Evolutionary conservation across 2,329 filamentous ascomycete species (phyloP).

Genomic region (Magnaporthiopsis poae): DNA sequence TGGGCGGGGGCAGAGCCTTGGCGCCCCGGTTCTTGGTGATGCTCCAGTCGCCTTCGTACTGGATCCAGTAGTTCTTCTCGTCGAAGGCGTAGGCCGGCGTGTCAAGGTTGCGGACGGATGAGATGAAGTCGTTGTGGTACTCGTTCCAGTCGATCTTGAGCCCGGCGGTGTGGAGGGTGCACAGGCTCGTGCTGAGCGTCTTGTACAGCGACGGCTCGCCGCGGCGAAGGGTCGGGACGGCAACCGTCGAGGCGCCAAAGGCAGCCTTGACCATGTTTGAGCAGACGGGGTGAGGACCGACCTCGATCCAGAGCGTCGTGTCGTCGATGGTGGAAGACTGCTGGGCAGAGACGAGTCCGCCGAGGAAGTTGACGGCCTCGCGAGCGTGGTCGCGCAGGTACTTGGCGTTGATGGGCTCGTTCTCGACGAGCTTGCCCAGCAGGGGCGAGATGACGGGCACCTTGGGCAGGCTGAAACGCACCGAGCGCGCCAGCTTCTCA

Average conservation of each 20-base stretch:
- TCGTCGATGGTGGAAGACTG: constrained; percentile 50
- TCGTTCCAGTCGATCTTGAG: constrained; percentile 61
- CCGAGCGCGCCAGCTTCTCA: constrained; percentile 31
- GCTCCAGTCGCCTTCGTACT: constrained; percentile 59
- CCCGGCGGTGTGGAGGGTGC: constrained; percentile 50
- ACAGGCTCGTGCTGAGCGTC: constrained; percentile 49
- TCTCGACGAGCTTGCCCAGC: constrained; percentile 49
- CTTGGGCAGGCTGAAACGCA: constrained; percentile 33
- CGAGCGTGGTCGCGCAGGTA: constrained; percentile 59
- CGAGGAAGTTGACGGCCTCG: constrained; percentile 59
- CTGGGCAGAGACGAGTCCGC: constrained; percentile 49
- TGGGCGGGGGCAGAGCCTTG: constrained; percentile 14
- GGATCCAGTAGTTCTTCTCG: constrained; percentile 60
- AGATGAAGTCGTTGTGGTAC: constrained; percentile 45
- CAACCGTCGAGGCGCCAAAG: constrained; percentile 43
- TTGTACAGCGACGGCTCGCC: constrained; percentile 51
- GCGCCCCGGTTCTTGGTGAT: constrained; percentile 57
- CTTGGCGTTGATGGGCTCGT: constrained; percentile 44
- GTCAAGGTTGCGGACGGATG: constrained; percentile 39
- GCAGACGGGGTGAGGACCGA: constrained; percentile 66
- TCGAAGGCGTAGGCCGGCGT: constrained; percentile 65
- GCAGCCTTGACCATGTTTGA: constrained; percentile 58
- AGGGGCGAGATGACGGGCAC: constrained; percentile 61
- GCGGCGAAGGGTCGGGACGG: constrained; percentile 52
- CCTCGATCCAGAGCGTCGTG: constrained; percentile 60